Conservation (phyloP, 169 alveolate genomes). For the Plasmodium yoelii region DNA sequence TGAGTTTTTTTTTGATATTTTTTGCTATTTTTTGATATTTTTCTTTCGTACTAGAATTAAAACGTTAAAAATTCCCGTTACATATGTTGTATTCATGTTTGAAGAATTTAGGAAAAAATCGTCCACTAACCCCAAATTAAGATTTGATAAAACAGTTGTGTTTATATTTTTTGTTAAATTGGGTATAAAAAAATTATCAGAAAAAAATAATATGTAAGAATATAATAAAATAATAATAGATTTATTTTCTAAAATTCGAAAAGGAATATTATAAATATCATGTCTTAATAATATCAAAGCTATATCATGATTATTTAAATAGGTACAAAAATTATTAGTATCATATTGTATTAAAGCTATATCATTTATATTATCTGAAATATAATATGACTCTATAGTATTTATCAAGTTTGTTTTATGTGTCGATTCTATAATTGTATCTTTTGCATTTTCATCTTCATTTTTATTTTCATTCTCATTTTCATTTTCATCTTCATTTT, state of each 20-base stretch:
- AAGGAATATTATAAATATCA: constrained; percentile 51
- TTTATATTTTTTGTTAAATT: neutral
- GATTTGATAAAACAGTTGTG: constrained; percentile 7
- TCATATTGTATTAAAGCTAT: constrained; percentile 27
- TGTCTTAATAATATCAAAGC: constrained; percentile 17
- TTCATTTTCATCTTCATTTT: too few species aligned
- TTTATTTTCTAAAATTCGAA: constrained; percentile 29
- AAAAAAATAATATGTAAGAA: constrained; percentile 43
- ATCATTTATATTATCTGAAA: constrained; percentile 15
- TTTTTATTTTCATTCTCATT: too few species aligned
- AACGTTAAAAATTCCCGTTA: constrained; percentile 24
- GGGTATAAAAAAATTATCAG: constrained; percentile 14
- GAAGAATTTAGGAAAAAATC: constrained; percentile 14
- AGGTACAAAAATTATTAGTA: constrained; percentile 18
- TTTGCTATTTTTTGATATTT: too few species aligned
- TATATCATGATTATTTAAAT: constrained; percentile 51
- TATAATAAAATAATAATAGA: constrained; percentile 39
- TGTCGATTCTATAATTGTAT: neutral
- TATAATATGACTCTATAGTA: constrained; percentile 30
- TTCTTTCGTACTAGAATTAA: constrained; percentile 21
- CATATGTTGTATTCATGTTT: neutral
- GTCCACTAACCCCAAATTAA: constrained; percentile 22
- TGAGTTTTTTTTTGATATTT: too few species aligned
- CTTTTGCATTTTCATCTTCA: neutral
- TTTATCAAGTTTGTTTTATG: constrained; percentile 9